These are phyloP conservation scores for Silene vulgaris DNA, from an alignment of 179 eudicot species.

Conservation along the genomic window DNA sequence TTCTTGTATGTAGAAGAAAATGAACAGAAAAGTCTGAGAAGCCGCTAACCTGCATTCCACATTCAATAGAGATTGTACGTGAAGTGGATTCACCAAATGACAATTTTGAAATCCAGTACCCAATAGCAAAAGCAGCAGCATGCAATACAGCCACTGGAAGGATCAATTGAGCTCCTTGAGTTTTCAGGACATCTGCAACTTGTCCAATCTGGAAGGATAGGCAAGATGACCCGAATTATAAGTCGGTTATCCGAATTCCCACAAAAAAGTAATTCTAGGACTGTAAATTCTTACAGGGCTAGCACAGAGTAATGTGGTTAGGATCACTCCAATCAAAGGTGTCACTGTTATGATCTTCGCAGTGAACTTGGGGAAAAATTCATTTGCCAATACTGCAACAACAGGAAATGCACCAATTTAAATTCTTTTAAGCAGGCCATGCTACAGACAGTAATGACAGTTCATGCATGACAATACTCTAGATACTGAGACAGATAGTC, in stretches of 20 bases:
- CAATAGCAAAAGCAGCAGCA: constrained; percentile 79
- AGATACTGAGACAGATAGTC: neutral
- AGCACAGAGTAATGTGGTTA: constrained; percentile 95
- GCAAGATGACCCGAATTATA: neutral
- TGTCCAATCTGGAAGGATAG: constrained; percentile 66
- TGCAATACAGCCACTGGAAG: constrained; percentile 83
- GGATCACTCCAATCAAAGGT: constrained; percentile 86
- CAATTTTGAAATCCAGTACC: constrained; percentile 68
- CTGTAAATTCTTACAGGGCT: constrained; percentile 69
- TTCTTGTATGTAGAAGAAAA: neutral
- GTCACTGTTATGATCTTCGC: constrained; percentile 74
- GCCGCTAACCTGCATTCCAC: constrained; percentile 91
- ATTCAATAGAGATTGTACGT: constrained; percentile 93
- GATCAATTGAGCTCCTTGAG: constrained; percentile 82
- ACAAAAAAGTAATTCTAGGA: neutral
- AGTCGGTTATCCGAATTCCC: neutral
- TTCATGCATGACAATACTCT: neutral
- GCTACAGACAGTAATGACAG: neutral
- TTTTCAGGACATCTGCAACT: constrained; percentile 83
- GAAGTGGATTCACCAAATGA: constrained; percentile 98
- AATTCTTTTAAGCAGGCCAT: neutral
- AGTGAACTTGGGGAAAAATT: constrained; percentile 91
- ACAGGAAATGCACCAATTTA: neutral
- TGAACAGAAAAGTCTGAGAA: neutral
- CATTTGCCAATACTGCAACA: constrained; percentile 63